A percentile compares a stretch with the other conserved stretches of the same genome.
Evolutionary conservation across 768 basidiomycete species (phyloP).

Genomic region (Boletus sp.): DNA sequence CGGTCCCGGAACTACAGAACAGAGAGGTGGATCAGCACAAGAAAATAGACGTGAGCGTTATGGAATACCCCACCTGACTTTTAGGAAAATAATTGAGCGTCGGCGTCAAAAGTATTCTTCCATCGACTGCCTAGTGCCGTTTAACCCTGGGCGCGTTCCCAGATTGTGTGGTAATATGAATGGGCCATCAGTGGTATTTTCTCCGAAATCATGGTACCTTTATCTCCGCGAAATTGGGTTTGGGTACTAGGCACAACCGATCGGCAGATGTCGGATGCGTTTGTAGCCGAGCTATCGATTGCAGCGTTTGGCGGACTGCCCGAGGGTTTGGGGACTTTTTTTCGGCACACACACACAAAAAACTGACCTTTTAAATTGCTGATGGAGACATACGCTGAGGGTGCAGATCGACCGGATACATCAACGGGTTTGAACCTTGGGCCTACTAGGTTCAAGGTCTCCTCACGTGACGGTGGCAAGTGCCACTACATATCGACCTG

Average conservation of each 20-base stretch:
- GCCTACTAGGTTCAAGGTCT: background rate
- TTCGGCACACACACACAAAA: background rate
- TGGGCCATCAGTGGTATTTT: background rate
- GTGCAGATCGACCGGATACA: background rate
- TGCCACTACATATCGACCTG: no score
- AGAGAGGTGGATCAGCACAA: conserved; percentile 5
- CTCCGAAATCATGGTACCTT: conserved; percentile 1
- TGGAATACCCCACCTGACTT: conserved; percentile 7
- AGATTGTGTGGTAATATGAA: conserved; percentile 15
- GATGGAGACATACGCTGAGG: background rate
- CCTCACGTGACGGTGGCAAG: background rate
- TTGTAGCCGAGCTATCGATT: background rate
- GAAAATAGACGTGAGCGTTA: background rate
- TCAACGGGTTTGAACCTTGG: background rate
- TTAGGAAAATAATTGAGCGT: conserved; percentile 1
- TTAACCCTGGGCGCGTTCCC: conserved; percentile 1
- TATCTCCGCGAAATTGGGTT: conserved; percentile 26
- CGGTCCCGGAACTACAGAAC: conserved; percentile 6
- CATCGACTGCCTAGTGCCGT: background rate
- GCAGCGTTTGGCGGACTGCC: background rate
- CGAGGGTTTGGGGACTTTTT: background rate
- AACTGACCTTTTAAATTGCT: background rate
- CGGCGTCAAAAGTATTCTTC: background rate
- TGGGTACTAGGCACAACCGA: conserved; percentile 1
- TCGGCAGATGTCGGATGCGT: background rate